Evolutionary conservation across 441 rosid species (phyloP), one percentile per base, ranked within the genome.

Genomic region (Gossypium aridum): DNA sequence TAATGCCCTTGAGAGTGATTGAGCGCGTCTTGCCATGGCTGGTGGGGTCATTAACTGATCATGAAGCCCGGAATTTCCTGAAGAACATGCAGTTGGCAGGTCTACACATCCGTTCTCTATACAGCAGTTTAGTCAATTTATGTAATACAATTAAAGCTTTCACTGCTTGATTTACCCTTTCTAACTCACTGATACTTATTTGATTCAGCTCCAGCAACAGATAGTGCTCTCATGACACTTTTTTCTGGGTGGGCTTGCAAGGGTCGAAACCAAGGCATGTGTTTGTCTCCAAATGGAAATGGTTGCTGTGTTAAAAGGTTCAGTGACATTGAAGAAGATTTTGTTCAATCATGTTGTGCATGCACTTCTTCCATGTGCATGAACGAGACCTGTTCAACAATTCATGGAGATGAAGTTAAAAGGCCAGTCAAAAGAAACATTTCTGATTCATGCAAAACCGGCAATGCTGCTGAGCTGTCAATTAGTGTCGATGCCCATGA

Each of bases 191-290:
- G 17, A 16, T 70, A 64, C 69, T 65, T 78, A 37, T 73, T 76
- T 75, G 57, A 63, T 79, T 79, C 85, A 91, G 96, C 96, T 79
- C 93, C 89, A 65, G 61, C 80, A 54, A 64, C 86, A 19, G 90
- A 87, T 80, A 64, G 78, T 76, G 90, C 93, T 63, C 84, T 90
- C 2, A 82, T 89, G 69, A 87, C 91, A 47, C 93, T 91, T 75
- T 88, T 87, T 82, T 85, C 89, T 83, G 93, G 96, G 64, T 91
- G 96, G 96, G 91, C 90, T 59, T 91, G 93, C 84, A 89, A 89
- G 80, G 89, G 93, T 65, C 84, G 87, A 76, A 80, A 78, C 68
- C 83, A 79, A 51, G 84, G 79, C 76, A 82, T 78, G 66, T 91
- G 90, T 74, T 76, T 83, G 83, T 89, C 89, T 76, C 78, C 92